A percentile compares a stretch with the other conserved stretches of the same genome.
phyloP scores from a whole-genome alignment of 257 asterid genomes.

The Solanum microdontum region DNA sequence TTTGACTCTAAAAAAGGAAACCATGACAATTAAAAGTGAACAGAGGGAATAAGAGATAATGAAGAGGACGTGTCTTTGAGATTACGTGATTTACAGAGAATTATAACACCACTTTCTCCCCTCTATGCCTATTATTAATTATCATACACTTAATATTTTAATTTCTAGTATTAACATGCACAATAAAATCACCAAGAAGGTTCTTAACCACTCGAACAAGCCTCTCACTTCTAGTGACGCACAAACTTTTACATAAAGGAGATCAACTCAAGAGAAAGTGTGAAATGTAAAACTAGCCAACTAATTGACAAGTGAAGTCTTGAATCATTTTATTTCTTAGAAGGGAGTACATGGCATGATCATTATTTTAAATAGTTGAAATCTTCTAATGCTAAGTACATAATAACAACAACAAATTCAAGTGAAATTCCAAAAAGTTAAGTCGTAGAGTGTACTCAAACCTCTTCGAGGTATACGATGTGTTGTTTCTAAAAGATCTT shows the following conservation, averaged over 20 bases:
- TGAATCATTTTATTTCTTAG: neutral
- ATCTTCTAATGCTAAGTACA: neutral
- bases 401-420: neutral
- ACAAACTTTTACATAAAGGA: neutral
- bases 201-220: neutral
- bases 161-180: neutral
- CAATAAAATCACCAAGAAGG: no score
- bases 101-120: neutral
- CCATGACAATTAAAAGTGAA: no score
- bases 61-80: no score
- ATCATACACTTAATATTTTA: neutral
- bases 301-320: neutral
- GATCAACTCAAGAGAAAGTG: neutral
- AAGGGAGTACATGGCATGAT: neutral
- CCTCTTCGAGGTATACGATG: neutral
- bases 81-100: neutral
- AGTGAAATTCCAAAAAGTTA: no score
- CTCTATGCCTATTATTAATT: neutral
- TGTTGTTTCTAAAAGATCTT: rapidly evolving
- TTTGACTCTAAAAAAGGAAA: no score
- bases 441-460: no score
- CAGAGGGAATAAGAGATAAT: no score
- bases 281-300: neutral
- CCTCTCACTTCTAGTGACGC: neutral
- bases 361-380: neutral